A percentile compares a stretch with the other conserved stretches of the same genome.
These are phyloP conservation scores for Paraleonurus japonicus DNA, from an alignment of 257 asterid genomes.

Conservation along the genomic window DNA sequence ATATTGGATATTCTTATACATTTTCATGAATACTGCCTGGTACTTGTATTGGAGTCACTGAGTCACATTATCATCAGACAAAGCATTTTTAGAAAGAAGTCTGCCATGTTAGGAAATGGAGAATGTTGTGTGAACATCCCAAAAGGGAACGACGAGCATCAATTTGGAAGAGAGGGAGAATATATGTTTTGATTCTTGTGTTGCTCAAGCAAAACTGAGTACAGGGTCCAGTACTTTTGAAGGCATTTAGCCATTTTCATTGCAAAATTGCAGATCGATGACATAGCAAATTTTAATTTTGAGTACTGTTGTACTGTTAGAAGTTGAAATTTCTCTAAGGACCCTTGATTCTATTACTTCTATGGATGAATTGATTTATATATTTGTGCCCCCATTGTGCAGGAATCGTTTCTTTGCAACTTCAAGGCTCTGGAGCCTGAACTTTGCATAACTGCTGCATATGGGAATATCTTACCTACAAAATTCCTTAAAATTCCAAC, in stretches of 20 bases:
- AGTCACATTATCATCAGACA: not conserved
- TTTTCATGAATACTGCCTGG: not conserved
- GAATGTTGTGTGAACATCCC: not conserved
- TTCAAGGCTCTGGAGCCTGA: constrained; percentile 81
- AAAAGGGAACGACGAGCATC: not conserved
- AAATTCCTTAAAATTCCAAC: constrained; percentile 83
- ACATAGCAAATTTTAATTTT: not conserved
- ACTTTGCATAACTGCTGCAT: constrained; percentile 95
- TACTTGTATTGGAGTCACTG: not conserved
- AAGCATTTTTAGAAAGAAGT: not conserved
- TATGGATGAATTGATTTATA: not conserved
- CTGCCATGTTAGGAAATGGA: not conserved
- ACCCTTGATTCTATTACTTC: not conserved
- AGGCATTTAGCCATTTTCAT: not conserved
- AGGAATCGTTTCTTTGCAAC: constrained; percentile 70
- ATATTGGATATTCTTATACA: not conserved
- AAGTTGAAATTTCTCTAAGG: not conserved
- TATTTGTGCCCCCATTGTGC: constrained; percentile 25
- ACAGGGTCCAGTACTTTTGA: not conserved
- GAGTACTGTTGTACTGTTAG: not conserved
- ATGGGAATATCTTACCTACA: constrained; percentile 88
- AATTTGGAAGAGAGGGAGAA: not conserved
- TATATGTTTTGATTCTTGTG: not conserved
- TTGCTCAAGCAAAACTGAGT: not conserved
- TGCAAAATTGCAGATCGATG: not conserved